Evolutionary conservation across 2,329 filamentous ascomycete genomes (phyloP), one percentile per base, ranked within the genome.

Genomic region (Aureobasidium vineae): DNA sequence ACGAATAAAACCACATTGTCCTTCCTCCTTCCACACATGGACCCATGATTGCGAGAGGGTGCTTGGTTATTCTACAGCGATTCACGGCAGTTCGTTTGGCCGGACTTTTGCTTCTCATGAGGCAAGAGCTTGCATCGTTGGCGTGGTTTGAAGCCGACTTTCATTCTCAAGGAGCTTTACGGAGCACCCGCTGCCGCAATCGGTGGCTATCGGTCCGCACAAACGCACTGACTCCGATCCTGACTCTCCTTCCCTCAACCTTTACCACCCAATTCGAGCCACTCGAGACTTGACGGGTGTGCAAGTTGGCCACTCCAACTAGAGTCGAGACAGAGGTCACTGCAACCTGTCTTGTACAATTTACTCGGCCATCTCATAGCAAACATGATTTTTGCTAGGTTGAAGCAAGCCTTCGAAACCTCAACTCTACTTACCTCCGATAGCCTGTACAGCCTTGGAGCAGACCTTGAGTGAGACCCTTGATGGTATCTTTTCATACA

Each of bases 171-270:
- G 52, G 53, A 56, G 53, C 38, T 56, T 41, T 56, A 41, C 36
- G 53, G 53, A 56, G 53, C 53, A 56, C 53, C 53, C 53, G 36
- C 53, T 56, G 38, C 57, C 57, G 57, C 57, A 61, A 61, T 61
- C 57, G 57, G 57, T 61, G 41, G 41, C 41, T 49, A 61, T 61
- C 57, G 57, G 57, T 61, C 57, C 57, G 57, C 28, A 23, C 33
- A 47, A 7, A 33, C 21, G 54, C 54, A 59, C 40, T 59, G 54
- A 59, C 54, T 31, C 19, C 11, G 26, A 59, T 28, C 8, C 54
- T 59, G 38, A 59, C 54, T 59, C 54, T 59, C 8, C 11, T 31
- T 19, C 36, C 26, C 53, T 41, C 53, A 59, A 43, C 54, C 54
- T 19, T 43, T 26, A 45, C 31, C 54, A 43, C 10, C 16, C 26